These are phyloP conservation scores for Neurospora sublineolata DNA, from an alignment of 495 filamentous ascomycete species.

Conservation along the genomic window DNA sequence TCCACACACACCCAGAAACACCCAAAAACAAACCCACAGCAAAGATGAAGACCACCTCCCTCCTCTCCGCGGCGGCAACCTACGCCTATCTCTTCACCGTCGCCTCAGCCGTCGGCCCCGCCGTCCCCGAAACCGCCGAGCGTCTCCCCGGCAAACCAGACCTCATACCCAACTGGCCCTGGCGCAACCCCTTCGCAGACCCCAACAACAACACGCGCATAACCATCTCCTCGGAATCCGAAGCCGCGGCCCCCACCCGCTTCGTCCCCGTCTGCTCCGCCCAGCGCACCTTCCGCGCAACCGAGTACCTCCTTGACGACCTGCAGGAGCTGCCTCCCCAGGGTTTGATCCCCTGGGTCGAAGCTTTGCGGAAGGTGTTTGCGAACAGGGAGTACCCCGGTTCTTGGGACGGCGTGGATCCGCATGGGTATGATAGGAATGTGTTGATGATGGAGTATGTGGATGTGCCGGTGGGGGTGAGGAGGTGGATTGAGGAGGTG, in stretches of 20 bases:
- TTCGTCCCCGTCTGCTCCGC: constrained; percentile 15
- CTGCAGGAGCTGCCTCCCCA: constrained; percentile 13
- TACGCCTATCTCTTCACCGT: constrained; percentile 8
- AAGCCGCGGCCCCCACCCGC: not conserved
- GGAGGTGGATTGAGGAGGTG: constrained; percentile 29
- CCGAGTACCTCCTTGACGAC: constrained; percentile 25
- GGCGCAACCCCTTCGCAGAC: constrained; percentile 19
- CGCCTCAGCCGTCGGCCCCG: constrained; percentile 15
- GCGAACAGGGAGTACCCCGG: constrained; percentile 21
- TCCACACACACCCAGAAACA: not conserved
- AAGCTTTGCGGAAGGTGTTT: constrained; percentile 22
- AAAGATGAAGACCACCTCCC: constrained; percentile 16
- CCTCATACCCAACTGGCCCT: constrained; percentile 18
- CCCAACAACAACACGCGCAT: not conserved
- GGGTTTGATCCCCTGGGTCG: constrained; percentile 18
- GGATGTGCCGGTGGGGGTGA: constrained; percentile 18
- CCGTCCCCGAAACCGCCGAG: constrained; percentile 5
- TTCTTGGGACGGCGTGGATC: constrained; percentile 27
- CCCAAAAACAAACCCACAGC: not conserved
- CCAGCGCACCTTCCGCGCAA: constrained; percentile 14
- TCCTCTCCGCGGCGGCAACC: constrained; percentile 5
- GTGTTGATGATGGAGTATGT: constrained; percentile 24
- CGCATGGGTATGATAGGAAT: constrained; percentile 24
- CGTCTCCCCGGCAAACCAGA: constrained; percentile 15
- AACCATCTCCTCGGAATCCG: not conserved